A percentile compares a stretch with the other conserved stretches of the same genome.
Conservation (phyloP, 1,284 basidiomycete genomes). For the Ceratobasidium sp. region DNA sequence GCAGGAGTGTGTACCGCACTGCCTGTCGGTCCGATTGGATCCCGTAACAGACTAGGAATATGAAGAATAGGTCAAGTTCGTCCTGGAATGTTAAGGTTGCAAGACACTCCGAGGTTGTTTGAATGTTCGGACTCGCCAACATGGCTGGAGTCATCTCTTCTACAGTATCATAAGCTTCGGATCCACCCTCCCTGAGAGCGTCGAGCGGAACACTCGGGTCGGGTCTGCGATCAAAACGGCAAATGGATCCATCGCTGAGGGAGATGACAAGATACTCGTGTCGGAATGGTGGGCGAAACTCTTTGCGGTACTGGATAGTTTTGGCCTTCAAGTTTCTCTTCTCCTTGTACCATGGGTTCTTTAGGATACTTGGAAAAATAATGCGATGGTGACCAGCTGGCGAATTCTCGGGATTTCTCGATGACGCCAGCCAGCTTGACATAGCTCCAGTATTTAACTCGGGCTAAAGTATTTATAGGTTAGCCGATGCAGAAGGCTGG, state of each 20-base stretch:
- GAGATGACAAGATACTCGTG: slow-evolving; percentile 22
- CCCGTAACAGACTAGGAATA: neutral
- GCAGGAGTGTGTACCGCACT: neutral
- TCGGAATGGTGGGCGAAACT: neutral
- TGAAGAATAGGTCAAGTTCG: neutral
- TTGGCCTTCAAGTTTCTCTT: neutral
- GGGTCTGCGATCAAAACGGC: neutral
- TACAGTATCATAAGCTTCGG: slow-evolving; percentile 1
- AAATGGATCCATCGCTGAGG: slow-evolving; percentile 1
- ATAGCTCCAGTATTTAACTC: neutral
- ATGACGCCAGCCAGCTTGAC: neutral
- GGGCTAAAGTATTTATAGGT: too few species aligned
- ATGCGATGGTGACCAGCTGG: neutral
- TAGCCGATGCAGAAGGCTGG: too few species aligned
- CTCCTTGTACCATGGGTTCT: neutral
- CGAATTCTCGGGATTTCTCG: neutral
- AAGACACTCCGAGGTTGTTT: neutral
- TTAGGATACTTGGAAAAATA: neutral
- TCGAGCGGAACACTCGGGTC: neutral
- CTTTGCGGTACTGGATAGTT: slow-evolving; percentile 31
- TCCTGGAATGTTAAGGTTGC: neutral
- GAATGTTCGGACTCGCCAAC: neutral
- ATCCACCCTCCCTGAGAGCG: neutral
- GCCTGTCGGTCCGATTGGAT: slow-evolving; percentile 6
- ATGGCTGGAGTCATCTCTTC: neutral